Percentiles rank a stretch among this genome's conserved stretches.
These are phyloP conservation scores for Nyctanthes arbortristis DNA, from an alignment of 257 asterid species.

Conservation along the genomic window DNA sequence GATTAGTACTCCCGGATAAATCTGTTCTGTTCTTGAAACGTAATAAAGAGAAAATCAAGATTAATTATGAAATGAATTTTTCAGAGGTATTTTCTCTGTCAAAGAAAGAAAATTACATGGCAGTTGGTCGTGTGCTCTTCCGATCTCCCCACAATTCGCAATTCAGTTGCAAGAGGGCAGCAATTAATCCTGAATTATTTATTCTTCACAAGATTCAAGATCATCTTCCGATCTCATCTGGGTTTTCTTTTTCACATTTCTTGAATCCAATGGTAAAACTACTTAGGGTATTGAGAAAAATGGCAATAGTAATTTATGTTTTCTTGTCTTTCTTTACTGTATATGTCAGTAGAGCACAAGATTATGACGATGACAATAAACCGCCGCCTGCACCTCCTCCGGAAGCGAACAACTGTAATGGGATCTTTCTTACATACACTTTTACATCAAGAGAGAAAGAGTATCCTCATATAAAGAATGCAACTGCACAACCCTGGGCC, in stretches of 20 bases:
- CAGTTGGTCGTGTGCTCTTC: slow-evolving; percentile 27
- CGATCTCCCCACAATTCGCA: no score
- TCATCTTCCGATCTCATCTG: slow-evolving; percentile 24
- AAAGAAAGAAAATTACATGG: not conserved
- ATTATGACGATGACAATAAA: not conserved
- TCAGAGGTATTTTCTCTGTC: no score
- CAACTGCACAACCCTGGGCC: slow-evolving; percentile 52
- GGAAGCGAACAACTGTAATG: slow-evolving; percentile 38
- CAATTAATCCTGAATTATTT: slow-evolving; percentile 22
- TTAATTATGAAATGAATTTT: no score
- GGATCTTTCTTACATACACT: slow-evolving; percentile 36
- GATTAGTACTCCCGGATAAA: no score
- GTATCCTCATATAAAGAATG: slow-evolving; percentile 43
- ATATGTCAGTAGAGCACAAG: slow-evolving; percentile 25
- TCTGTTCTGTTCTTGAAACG: not conserved
- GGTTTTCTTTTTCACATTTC: not conserved
- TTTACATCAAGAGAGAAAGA: slow-evolving; percentile 35
- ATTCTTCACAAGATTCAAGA: slow-evolving; percentile 26
- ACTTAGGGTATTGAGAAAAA: slow-evolving; percentile 24
- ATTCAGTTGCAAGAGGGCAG: slow-evolving; percentile 36
- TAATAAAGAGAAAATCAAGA: no score
- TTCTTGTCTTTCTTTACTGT: slow-evolving; percentile 20
- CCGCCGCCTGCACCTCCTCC: slow-evolving; percentile 17
- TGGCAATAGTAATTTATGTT: slow-evolving; percentile 5
- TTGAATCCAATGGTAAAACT: no score